Percentiles rank a stretch among this genome's conserved stretches.
Conservation (phyloP, 352 stramenopile species). For the Globisporangium abappressorium region DNA sequence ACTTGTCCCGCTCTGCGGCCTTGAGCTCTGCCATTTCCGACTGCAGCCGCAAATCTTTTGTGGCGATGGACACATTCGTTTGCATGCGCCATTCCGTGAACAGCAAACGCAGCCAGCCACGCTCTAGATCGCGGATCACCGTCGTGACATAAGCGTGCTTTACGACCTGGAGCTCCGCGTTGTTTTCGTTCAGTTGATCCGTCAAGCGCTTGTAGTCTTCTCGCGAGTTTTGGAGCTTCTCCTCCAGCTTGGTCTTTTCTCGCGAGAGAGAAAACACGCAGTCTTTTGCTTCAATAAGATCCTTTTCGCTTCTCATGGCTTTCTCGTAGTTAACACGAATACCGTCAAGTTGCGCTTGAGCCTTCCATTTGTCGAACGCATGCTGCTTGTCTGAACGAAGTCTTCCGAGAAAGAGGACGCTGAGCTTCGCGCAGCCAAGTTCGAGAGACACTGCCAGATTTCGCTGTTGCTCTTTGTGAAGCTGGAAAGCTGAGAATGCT, state of each 20-base stretch:
- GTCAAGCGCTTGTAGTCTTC: conserved; percentile 33
- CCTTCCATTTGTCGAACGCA: conserved; percentile 25
- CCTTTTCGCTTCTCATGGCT: conserved; percentile 26
- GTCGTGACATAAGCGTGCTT: conserved; percentile 65
- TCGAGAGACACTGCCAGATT: neutral
- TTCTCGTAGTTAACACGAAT: conserved; percentile 23
- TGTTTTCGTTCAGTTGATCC: conserved; percentile 42
- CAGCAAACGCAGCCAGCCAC: conserved; percentile 36
- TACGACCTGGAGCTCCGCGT: conserved; percentile 57
- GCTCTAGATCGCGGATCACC: conserved; percentile 46
- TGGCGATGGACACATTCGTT: conserved; percentile 29
- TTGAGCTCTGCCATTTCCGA: conserved; percentile 54
- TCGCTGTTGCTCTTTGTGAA: neutral
- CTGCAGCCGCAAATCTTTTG: conserved; percentile 47
- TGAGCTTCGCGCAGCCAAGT: conserved; percentile 25
- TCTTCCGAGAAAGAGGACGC: conserved; percentile 21
- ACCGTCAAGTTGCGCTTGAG: conserved; percentile 24
- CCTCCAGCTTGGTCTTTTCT: conserved; percentile 57
- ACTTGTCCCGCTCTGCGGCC: conserved; percentile 55
- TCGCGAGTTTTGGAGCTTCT: conserved; percentile 38
- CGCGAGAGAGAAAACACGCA: conserved; percentile 67
- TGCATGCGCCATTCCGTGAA: conserved; percentile 47
- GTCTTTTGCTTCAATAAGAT: conserved; percentile 60
- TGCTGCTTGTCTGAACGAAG: conserved; percentile 17
- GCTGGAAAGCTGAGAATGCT: conserved; percentile 2